phyloP scores from a whole-genome alignment of 1,284 basidiomycete species.

The Microstroma glucosiphilum region DNA sequence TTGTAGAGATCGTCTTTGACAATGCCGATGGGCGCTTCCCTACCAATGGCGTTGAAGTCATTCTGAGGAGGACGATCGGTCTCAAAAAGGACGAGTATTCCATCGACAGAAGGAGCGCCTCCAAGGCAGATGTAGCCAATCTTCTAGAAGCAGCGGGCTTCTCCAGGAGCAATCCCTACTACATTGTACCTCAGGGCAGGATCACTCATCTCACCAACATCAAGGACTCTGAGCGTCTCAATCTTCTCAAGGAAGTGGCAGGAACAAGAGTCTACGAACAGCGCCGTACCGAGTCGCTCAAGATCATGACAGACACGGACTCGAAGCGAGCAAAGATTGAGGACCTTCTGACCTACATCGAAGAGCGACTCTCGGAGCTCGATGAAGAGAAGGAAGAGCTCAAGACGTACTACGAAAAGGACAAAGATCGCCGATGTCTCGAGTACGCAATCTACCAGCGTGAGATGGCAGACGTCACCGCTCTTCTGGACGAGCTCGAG shows the following conservation, averaged over 20 bases:
- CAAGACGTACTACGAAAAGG: slow-evolving; percentile 90
- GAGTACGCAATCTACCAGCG: slow-evolving; percentile 91
- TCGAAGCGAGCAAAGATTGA: slow-evolving; percentile 84
- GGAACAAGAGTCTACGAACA: slow-evolving; percentile 98
- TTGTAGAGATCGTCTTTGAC: slow-evolving; percentile 60
- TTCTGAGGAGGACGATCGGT: slow-evolving; percentile 67
- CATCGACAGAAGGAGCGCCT: slow-evolving; percentile 87
- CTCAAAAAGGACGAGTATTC: slow-evolving; percentile 98
- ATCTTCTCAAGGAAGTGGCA: slow-evolving; percentile 92
- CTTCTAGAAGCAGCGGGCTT: slow-evolving; percentile 67
- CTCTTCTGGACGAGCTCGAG: slow-evolving; percentile 69
- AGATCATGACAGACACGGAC: slow-evolving; percentile 96
- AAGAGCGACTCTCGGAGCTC: slow-evolving; percentile 78
- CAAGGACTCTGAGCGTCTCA: slow-evolving; percentile 87
- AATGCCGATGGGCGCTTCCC: slow-evolving; percentile 69
- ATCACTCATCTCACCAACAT: slow-evolving; percentile 96
- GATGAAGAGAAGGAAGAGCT: slow-evolving; percentile 97
- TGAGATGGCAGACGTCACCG: slow-evolving; percentile 80
- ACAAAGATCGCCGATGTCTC: slow-evolving; percentile 85
- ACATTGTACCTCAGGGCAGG: slow-evolving; percentile 95
- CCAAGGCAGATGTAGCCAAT: slow-evolving; percentile 88
- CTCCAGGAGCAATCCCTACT: slow-evolving; percentile 94
- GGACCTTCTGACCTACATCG: slow-evolving; percentile 83
- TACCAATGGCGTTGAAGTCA: slow-evolving; percentile 39
- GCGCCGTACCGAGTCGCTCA: slow-evolving; percentile 79